A percentile compares a stretch with the other conserved stretches of the same genome.
These are phyloP conservation scores for Colletotrichum australisinense DNA, from an alignment of 2,329 filamentous ascomycete species.

Conservation along the genomic window DNA sequence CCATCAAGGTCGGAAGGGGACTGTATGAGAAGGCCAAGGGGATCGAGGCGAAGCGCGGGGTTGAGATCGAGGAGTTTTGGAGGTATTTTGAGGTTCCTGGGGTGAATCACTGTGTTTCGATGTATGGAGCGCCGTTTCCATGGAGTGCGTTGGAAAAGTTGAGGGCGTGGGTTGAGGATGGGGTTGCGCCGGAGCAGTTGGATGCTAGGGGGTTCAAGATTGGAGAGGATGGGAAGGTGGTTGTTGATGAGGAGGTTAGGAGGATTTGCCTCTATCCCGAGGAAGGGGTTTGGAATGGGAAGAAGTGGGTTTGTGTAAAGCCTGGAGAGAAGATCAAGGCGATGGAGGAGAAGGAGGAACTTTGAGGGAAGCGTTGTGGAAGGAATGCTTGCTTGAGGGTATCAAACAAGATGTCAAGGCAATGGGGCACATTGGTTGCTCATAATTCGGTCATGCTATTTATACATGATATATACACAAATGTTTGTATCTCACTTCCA, in stretches of 20 bases:
- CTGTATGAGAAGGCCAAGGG: background rate
- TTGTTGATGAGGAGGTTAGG: background rate
- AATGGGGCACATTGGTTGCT: accelerated
- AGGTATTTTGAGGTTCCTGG: conserved; percentile 61
- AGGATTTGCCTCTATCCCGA: background rate
- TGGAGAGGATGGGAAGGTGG: background rate
- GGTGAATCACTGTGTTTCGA: conserved; percentile 57
- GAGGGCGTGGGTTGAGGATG: conserved; percentile 66
- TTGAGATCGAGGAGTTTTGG: background rate
- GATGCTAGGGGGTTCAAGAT: background rate
- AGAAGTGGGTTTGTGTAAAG: background rate
- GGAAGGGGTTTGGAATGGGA: conserved; percentile 7
- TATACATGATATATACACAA: background rate
- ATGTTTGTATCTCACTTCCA: background rate
- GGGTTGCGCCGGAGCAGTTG: conserved; percentile 53
- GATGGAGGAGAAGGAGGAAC: background rate
- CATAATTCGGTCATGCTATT: background rate
- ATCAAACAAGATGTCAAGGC: accelerated
- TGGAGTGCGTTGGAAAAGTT: conserved; percentile 1
- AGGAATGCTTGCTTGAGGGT: background rate
- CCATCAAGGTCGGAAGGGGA: conserved; percentile 7
- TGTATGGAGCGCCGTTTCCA: background rate
- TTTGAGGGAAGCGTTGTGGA: background rate
- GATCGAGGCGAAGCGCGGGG: background rate
- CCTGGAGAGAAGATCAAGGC: background rate